Evolutionary conservation across 1,284 basidiomycete genomes (phyloP), one percentile per base, ranked within the genome.

Genomic region (Malassezia pachydermatis): DNA sequence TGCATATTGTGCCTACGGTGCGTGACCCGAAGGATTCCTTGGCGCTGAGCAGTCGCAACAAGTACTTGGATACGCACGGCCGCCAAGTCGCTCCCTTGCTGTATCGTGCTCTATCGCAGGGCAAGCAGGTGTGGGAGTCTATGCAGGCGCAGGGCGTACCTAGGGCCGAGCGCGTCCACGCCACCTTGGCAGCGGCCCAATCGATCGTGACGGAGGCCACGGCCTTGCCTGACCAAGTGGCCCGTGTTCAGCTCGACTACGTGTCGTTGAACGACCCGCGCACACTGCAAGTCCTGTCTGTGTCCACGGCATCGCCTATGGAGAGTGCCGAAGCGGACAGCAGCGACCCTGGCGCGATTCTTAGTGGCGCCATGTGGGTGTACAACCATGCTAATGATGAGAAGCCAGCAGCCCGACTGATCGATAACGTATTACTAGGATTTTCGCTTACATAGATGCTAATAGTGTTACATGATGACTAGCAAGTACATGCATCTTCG

Each of bases 31-130:
- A 81, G 40, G 76, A 80, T 1, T 73, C 73, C 5, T 78, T 98
- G 16, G 92, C 92, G 0, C 78, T 96, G 16, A 90, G 86, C 22
- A 94, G 88, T 16, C 78, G 94, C 4, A 98, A 98, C 70, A 80
- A 80, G 5, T 94, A 95, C 70, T 80, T 98, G 20, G 78, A 80
- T 0, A 55, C 73, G 0, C 65, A 75, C 16, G 88, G 89, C 57
- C 78, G 82, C 1, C 67, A 73, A 25, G 76, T 81, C 24, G 88
- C 92, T 0, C 79, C 84, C 0, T 78, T 79, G 0, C 78, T 98
- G 1, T 79, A 82, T 64, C 75, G 77, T 11, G 88, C 88, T 0
- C 73, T 20, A 77, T 78, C 49, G 79, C 78, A 58, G 67, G 87
- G 38, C 54, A 74, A 27, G 80, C 79, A 5, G 7, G 55, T 50